phyloP scores from a whole-genome alignment of 2,329 filamentous ascomycete species.

The Pseudogymnoascus sp. region DNA sequence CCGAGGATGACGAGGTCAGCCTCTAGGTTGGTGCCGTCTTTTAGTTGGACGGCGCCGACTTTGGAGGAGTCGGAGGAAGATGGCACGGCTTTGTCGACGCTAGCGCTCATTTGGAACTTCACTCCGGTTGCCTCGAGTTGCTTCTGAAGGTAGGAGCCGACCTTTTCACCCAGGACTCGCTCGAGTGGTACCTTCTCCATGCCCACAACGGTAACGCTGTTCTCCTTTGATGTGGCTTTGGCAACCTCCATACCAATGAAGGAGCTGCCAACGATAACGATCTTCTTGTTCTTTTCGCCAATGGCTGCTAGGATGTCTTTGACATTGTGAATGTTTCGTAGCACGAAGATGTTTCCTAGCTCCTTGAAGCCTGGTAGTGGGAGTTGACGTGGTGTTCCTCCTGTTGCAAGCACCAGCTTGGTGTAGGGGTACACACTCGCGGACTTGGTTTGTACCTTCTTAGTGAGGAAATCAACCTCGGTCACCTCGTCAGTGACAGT shows the following conservation, averaged over 20 bases:
- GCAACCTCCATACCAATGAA: slow-evolving; percentile 99
- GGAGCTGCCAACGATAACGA: slow-evolving; percentile 84
- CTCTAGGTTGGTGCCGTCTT: slow-evolving; percentile 76
- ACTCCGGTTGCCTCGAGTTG: slow-evolving; percentile 78
- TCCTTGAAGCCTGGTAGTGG: slow-evolving; percentile 82
- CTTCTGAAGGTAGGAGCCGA: slow-evolving; percentile 74
- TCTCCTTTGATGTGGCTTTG: slow-evolving; percentile 70
- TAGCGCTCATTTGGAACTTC: slow-evolving; percentile 76
- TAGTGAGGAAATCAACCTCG: slow-evolving; percentile 66
- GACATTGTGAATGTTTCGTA: slow-evolving; percentile 70
- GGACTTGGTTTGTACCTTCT: slow-evolving; percentile 66
- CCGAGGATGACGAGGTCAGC: slow-evolving; percentile 90
- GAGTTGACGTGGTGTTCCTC: slow-evolving; percentile 67
- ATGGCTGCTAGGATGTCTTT: slow-evolving; percentile 73
- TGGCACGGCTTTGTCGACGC: slow-evolving; percentile 75
- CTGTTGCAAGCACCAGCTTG: slow-evolving; percentile 86
- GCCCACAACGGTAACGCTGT: slow-evolving; percentile 78
- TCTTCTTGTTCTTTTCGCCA: slow-evolving; percentile 79
- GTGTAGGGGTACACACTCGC: slow-evolving; percentile 69
- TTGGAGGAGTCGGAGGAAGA: slow-evolving; percentile 59
- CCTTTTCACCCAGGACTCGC: slow-evolving; percentile 71
- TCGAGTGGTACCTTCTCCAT: slow-evolving; percentile 83
- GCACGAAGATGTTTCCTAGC: slow-evolving; percentile 76
- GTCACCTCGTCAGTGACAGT: slow-evolving; percentile 59
- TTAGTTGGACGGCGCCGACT: slow-evolving; percentile 74